phyloP scores from a whole-genome alignment of 768 basidiomycete genomes.

The Sistotremastrum niveocremeum region DNA sequence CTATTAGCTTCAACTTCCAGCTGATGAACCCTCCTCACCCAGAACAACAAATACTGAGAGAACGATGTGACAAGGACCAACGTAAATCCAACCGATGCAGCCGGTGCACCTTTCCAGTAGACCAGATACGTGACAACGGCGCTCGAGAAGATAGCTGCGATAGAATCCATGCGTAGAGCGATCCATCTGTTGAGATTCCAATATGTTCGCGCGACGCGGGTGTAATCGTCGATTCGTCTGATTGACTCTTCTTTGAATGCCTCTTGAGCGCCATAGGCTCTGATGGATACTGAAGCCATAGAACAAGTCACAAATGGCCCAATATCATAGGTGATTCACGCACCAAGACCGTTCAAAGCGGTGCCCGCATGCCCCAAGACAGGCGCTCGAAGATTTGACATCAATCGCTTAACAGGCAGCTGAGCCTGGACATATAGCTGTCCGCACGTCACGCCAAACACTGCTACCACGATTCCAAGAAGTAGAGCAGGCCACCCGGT shows the following conservation, averaged over 20 bases:
- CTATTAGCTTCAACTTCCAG: conserved; percentile 33
- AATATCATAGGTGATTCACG: neutral
- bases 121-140: conserved; percentile 41
- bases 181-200: conserved; percentile 34
- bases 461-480: conserved; percentile 8
- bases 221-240: conserved; percentile 40
- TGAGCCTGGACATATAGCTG: conserved; percentile 25
- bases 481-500: neutral
- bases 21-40: conserved; percentile 28
- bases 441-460: conserved; percentile 18
- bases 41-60: conserved; percentile 7
- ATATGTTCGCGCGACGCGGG: conserved; percentile 30
- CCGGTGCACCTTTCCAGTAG: conserved; percentile 17
- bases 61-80: conserved; percentile 2
- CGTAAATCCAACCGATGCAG: conserved; percentile 5
- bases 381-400: conserved; percentile 22
- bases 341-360: conserved; percentile 4
- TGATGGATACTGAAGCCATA: conserved; percentile 28
- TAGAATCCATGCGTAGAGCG: conserved; percentile 37
- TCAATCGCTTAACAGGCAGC: conserved; percentile 22
- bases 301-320: neutral
- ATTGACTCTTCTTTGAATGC: conserved; percentile 31
- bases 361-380: conserved; percentile 9
- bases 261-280: conserved; percentile 50
- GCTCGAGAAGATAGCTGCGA: conserved; percentile 43